phyloP scores from a whole-genome alignment of 805 yeast species.

The Myxozyma mucilagina region DNA sequence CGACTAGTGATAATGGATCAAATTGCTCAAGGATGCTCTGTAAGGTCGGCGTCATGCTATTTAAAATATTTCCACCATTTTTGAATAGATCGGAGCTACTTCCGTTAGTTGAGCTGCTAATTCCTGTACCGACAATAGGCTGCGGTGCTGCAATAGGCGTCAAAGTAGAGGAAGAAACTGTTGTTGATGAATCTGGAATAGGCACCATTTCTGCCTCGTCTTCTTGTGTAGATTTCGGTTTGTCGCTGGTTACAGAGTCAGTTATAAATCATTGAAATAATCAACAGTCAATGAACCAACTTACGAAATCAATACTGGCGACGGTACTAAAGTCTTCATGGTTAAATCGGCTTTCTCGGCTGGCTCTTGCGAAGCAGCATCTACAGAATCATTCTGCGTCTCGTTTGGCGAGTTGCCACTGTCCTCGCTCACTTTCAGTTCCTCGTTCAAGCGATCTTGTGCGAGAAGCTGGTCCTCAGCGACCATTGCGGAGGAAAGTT shows the following conservation, averaged over 20 bases:
- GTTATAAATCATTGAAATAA: background rate
- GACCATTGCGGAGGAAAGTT: too few species aligned
- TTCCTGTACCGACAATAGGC: constrained; percentile 23
- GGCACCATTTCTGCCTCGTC: constrained; percentile 9
- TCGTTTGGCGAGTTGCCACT: too few species aligned
- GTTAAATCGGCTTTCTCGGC: too few species aligned
- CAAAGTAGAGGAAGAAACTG: background rate
- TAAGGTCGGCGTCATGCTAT: constrained; percentile 14
- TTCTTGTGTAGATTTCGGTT: background rate
- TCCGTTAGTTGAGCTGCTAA: constrained; percentile 9
- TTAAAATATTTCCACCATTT: background rate
- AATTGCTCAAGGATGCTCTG: constrained; percentile 35
- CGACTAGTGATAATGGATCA: constrained; percentile 33
- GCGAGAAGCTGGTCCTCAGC: too few species aligned
- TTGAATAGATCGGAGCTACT: background rate
- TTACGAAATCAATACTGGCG: too few species aligned
- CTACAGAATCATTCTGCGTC: too few species aligned
- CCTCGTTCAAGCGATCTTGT: too few species aligned
- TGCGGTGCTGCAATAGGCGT: constrained; percentile 26
- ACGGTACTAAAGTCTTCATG: too few species aligned
- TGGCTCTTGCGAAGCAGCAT: too few species aligned
- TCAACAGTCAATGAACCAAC: background rate
- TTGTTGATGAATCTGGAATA: background rate
- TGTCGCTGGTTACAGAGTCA: background rate
- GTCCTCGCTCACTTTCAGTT: too few species aligned